Evolutionary conservation across 1,284 basidiomycete genomes (phyloP).

Genomic region (Ganoderma lingzhi): DNA sequence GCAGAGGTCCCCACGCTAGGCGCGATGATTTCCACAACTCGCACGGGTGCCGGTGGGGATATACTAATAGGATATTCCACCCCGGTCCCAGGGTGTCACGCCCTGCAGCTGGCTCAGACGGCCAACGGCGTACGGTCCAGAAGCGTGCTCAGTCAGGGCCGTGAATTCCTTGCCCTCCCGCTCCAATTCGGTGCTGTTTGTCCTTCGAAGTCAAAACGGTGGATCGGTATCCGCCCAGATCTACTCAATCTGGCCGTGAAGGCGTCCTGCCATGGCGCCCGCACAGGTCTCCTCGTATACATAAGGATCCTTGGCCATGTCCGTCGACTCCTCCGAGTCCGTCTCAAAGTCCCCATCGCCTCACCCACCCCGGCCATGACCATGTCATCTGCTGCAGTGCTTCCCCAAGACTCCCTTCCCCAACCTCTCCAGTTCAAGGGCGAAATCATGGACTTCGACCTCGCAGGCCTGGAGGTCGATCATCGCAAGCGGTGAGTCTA

Average conservation of each 20-base stretch:
- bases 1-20: constrained; percentile 28
- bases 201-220: constrained; percentile 34
- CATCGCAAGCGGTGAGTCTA: constrained; percentile 53
- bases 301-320: constrained; percentile 35
- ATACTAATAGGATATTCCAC: not conserved
- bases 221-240: constrained; percentile 34
- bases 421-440: constrained; percentile 62
- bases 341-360: constrained; percentile 29
- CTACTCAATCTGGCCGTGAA: constrained; percentile 36
- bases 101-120: constrained; percentile 20
- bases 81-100: constrained; percentile 36
- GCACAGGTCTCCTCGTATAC: constrained; percentile 31
- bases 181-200: constrained; percentile 37
- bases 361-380: constrained; percentile 30
- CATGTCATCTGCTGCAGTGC: constrained; percentile 45
- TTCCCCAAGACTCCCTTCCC: constrained; percentile 36
- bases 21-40: constrained; percentile 32
- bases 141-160: constrained; percentile 41
- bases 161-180: constrained; percentile 31
- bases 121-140: constrained; percentile 36
- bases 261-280: constrained; percentile 37
- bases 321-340: constrained; percentile 25
- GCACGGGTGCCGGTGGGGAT: constrained; percentile 27
- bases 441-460: constrained; percentile 74
- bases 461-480: constrained; percentile 67